Evolutionary conservation across 2,329 filamentous ascomycete species (phyloP).

Genomic region (Pyrenophora tritici-repentis): DNA sequence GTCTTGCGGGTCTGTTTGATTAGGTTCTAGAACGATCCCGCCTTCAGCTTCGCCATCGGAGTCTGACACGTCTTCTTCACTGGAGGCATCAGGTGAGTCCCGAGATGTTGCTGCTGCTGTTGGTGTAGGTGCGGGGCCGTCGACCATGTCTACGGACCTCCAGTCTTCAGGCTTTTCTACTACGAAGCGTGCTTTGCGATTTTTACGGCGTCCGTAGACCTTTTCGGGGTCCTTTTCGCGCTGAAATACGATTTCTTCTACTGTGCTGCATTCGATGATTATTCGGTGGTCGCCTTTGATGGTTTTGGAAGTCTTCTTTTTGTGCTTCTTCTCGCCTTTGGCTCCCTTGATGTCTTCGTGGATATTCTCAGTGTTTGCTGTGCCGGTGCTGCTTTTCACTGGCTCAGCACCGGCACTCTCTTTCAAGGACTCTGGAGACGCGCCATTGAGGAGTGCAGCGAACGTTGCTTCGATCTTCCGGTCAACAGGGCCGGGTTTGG

Average conservation of each 20-base stretch:
- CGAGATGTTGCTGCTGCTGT: not conserved
- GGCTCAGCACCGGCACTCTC: conserved; percentile 9
- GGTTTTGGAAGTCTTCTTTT: conserved; percentile 34
- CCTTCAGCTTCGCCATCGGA: conserved; percentile 24
- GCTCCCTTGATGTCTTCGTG: not conserved
- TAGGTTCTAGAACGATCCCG: conserved; percentile 18
- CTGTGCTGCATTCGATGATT: conserved; percentile 56
- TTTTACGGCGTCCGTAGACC: conserved; percentile 53
- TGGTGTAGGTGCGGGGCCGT: conserved; percentile 20
- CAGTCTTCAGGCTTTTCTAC: conserved; percentile 49
- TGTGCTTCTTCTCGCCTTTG: conserved; percentile 24
- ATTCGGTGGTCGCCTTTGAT: conserved; percentile 58
- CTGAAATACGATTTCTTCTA: conserved; percentile 59
- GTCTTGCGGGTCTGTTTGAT: not conserved
- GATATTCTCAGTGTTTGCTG: not conserved
- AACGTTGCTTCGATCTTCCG: conserved; percentile 60
- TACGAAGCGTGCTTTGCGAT: conserved; percentile 50
- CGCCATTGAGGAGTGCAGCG: conserved; percentile 48
- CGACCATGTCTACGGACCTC: conserved; percentile 54
- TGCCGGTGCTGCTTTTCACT: not conserved
- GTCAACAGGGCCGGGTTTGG: conserved; percentile 58
- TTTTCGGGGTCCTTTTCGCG: conserved; percentile 53
- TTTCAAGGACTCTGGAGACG: conserved; percentile 36
- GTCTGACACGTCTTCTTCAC: conserved; percentile 21
- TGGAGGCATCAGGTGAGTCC: not conserved